Percentiles rank a stretch among this genome's conserved stretches.
Evolutionary conservation across 1,139 yeast species (phyloP).

Genomic region (Kurtzmaniella quercitrusa): DNA sequence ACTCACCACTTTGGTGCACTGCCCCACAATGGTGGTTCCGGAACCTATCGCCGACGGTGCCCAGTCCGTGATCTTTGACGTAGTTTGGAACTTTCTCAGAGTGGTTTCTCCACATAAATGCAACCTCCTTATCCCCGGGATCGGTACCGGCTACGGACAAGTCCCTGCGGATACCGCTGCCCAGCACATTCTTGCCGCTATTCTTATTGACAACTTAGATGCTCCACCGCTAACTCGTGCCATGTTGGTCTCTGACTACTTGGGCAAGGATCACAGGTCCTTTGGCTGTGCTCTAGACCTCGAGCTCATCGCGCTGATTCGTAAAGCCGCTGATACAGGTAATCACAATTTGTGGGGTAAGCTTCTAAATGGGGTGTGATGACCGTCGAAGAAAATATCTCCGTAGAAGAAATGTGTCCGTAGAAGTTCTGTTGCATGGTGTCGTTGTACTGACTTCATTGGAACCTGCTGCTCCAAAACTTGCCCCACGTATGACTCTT

Average conservation of each 20-base stretch:
- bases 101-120: constrained; percentile 5
- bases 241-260: constrained; percentile 15
- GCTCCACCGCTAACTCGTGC: constrained; percentile 13
- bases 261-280: constrained; percentile 17
- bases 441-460: background rate
- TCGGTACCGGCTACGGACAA: constrained; percentile 26
- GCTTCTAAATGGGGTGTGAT: background rate
- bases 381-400: too few relatives aligned
- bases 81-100: constrained; percentile 19
- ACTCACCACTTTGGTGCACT: constrained; percentile 7
- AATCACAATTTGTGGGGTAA: background rate
- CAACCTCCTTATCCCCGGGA: constrained; percentile 23
- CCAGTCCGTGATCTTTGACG: constrained; percentile 12
- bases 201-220: constrained; percentile 14
- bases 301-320: background rate
- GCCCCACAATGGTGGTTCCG: constrained; percentile 14
- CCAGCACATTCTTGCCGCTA: constrained; percentile 18
- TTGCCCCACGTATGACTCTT: too few relatives aligned
- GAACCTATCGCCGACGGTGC: constrained; percentile 9
- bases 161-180: constrained; percentile 16
- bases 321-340: background rate
- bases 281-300: constrained; percentile 2
- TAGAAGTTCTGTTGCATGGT: too few relatives aligned
- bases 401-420: too few relatives aligned
- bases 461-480: too few relatives aligned